Conservation (phyloP, 345 rosid genomes). For the Barbarea vulgaris region DNA sequence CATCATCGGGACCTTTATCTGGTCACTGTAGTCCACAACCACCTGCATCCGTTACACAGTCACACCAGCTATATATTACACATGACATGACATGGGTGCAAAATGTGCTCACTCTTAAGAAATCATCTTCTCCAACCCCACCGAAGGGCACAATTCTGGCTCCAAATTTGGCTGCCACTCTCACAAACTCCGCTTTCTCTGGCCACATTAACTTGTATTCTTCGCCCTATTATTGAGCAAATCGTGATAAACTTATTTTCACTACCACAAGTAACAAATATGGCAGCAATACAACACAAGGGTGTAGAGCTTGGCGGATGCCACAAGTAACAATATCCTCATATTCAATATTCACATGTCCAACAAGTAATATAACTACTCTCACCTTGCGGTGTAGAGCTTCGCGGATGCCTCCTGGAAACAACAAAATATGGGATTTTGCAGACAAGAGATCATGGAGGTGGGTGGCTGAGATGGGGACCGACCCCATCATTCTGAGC, state of each 20-base stretch:
- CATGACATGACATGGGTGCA: not conserved
- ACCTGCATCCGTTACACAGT: conserved; percentile 46
- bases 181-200: conserved; percentile 70
- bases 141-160: conserved; percentile 82
- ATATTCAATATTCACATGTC: too few species aligned
- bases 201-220: conserved; percentile 81
- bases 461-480: conserved; percentile 63
- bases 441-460: conserved; percentile 66
- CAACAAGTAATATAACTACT: too few species aligned
- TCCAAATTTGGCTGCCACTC: conserved; percentile 80
- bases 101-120: conserved; percentile 54
- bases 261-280: conserved; percentile 12
- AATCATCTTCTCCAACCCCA: conserved; percentile 79
- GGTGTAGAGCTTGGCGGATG: too few species aligned
- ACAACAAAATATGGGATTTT: conserved; percentile 65
- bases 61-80: conserved; percentile 8
- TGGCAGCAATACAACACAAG: conserved; percentile 11
- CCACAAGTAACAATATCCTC: conserved; percentile 2
- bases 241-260: conserved; percentile 20
- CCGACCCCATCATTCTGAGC: conserved; percentile 65
- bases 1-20: conserved; percentile 59
- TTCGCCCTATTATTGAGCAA: conserved; percentile 58
- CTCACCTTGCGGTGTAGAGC: conserved; percentile 74
- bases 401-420: conserved; percentile 85
- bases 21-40: conserved; percentile 66